phyloP scores from a whole-genome alignment of 495 filamentous ascomycete species.

The Cudoniella acicularis region DNA sequence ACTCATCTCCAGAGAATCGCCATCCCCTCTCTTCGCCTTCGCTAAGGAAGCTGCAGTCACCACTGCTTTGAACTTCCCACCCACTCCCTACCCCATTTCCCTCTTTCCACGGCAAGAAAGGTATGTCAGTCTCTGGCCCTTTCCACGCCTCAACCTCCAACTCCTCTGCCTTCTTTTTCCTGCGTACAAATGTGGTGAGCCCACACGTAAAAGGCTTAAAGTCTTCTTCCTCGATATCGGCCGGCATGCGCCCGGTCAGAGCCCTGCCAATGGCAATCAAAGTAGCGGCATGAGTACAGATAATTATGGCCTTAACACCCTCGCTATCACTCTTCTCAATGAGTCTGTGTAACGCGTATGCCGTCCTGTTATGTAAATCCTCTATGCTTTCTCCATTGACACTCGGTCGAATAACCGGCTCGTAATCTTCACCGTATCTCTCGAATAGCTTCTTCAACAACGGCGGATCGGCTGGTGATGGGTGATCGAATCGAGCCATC shows the following conservation, averaged over 20 bases:
- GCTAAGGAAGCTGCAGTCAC: constrained; percentile 75
- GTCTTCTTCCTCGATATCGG: constrained; percentile 64
- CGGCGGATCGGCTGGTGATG: constrained; percentile 60
- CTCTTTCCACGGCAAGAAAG: constrained; percentile 50
- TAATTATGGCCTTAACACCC: constrained; percentile 60
- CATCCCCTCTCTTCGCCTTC: constrained; percentile 85
- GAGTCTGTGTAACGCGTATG: constrained; percentile 63
- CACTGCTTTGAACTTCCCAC: constrained; percentile 76
- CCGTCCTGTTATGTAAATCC: constrained; percentile 75
- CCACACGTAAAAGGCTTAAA: constrained; percentile 86
- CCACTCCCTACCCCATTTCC: constrained; percentile 71
- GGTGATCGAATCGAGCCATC: constrained; percentile 73
- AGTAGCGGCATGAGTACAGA: constrained; percentile 88
- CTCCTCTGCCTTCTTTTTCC: constrained; percentile 24
- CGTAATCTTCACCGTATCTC: constrained; percentile 48
- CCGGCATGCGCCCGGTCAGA: constrained; percentile 73
- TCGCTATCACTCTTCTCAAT: constrained; percentile 67
- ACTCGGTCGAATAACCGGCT: constrained; percentile 58
- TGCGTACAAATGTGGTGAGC: constrained; percentile 52
- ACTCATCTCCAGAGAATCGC: constrained; percentile 75
- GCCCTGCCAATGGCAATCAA: constrained; percentile 80
- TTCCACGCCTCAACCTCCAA: constrained; percentile 26
- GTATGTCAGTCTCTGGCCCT: constrained; percentile 36
- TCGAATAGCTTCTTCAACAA: constrained; percentile 64
- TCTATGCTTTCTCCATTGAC: constrained; percentile 71